Base-by-base conservation (phyloP, 2,329 filamentous ascomycete genomes). In the Talaromyces sp. region DNA sequence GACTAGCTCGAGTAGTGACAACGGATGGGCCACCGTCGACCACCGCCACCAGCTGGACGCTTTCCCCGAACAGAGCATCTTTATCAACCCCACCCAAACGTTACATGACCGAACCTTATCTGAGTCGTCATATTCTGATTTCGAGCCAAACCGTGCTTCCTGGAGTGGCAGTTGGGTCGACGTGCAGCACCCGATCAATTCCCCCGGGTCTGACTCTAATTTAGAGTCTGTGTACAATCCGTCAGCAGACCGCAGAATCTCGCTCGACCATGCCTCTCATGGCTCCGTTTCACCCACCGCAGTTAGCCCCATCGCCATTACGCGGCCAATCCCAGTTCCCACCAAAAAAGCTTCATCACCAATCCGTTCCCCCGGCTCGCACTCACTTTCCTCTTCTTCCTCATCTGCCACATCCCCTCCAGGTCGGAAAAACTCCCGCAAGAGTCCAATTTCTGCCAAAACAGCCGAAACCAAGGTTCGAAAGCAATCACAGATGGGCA, bases 51-150 rank as follows among this genome's bases (percentile, higher is more conserved):
- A 87, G 41, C 86, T 89, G 66, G 89, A 93, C 35, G 85, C 84
- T 55, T 82, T 82, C 66, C 80, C 83, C 52, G 80, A 87, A 46
- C 78, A 77, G 61, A 78, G 79, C 14, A 87, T 90, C 65, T 92
- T 96, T 70, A 95, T 96, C 81, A 96, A 97, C 76, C 93, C 93
- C 1, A 86, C 88, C 63, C 90, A 96, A 77, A 95, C 92, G 0
- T 80, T 97, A 56, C 93, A 97, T 77, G 83, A 96, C 69, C 86
- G 92, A 66, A 92, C 88, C 58, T 87, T 89, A 68, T 96, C 92
- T 3, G 91, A 95, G 69, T 94, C 91, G 2, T 94, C 90, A 1
- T 85, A 87, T 65, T 87, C 89, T 1, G 88, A 92, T 35, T 85
- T 87, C 4, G 82, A 84, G 63, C 78, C 67, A 75, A 85, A 74